A percentile compares a stretch with the other conserved stretches of the same genome.
phyloP scores from a whole-genome alignment of 495 filamentous ascomycete species.

The Talaromyces trachyspermus region DNA sequence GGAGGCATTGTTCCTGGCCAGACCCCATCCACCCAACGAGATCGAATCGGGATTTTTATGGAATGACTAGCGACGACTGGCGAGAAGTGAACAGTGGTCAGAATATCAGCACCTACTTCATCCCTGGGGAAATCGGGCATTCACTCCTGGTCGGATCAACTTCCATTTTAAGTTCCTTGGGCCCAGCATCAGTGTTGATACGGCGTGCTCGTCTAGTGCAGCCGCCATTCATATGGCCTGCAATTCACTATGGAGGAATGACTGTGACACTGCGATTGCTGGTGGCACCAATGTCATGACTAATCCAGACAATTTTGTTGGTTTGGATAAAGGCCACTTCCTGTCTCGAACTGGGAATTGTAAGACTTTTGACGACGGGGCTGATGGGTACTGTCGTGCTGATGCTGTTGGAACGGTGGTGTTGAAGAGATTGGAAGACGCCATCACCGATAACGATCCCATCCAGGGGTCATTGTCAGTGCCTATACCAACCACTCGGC shows the following conservation, averaged over 20 bases:
- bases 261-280: conserved; percentile 38
- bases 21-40: conserved; percentile 73
- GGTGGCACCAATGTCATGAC: conserved; percentile 39
- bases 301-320: conserved; percentile 37
- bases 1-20: conserved; percentile 70
- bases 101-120: conserved; percentile 72
- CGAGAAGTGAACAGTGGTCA: conserved; percentile 65
- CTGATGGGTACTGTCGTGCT: conserved; percentile 43
- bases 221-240: conserved; percentile 30
- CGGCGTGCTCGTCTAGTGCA: conserved; percentile 39
- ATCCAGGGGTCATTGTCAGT: conserved; percentile 39
- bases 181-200: conserved; percentile 32
- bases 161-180: conserved; percentile 41
- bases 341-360: conserved; percentile 34
- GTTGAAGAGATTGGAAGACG: conserved; percentile 43
- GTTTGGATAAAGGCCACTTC: conserved; percentile 28
- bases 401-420: conserved; percentile 37
- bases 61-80: conserved; percentile 73
- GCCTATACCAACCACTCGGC: conserved; percentile 36
- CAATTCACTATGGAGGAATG: conserved; percentile 30
- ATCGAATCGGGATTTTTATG: conserved; percentile 75
- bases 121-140: conserved; percentile 68
- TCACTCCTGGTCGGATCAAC: conserved; percentile 45
- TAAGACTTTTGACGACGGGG: conserved; percentile 41
- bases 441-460: conserved; percentile 39